Evolutionary conservation across 257 asterid genomes (phyloP).

Genomic region (Osmanthus fragrans): DNA sequence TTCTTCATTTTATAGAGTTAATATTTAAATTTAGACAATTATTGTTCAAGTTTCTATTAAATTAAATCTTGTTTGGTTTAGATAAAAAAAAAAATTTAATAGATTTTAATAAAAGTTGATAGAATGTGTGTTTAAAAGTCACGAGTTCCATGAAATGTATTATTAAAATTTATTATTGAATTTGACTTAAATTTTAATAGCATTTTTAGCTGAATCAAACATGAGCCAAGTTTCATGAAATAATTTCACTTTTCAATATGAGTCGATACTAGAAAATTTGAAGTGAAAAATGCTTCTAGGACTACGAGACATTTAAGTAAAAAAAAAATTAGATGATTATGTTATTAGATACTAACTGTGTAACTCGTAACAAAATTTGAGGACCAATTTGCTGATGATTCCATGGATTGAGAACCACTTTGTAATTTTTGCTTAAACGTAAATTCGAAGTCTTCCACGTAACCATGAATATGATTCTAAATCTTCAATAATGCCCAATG

Average conservation of each 20-base stretch:
- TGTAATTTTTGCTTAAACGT: neutral
- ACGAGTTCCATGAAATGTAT: too few relatives aligned
- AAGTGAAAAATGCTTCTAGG: neutral
- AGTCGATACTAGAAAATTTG: neutral
- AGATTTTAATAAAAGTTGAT: too few relatives aligned
- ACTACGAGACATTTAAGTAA: neutral
- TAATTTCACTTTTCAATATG: neutral
- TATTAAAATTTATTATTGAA: too few relatives aligned
- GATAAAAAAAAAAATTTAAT: too few relatives aligned
- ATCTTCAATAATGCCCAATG: conserved; percentile 13
- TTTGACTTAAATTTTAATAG: too few relatives aligned
- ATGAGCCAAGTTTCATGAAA: neutral
- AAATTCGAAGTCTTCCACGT: neutral
- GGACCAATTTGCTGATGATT: neutral
- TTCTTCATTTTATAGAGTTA: too few relatives aligned
- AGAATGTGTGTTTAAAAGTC: too few relatives aligned
- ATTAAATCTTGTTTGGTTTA: neutral
- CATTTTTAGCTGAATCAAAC: too few relatives aligned
- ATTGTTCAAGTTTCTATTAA: neutral
- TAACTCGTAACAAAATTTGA: neutral
- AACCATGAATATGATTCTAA: neutral
- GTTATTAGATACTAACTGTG: neutral
- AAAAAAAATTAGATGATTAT: neutral
- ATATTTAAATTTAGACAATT: neutral
- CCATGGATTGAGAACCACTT: neutral